Percentiles rank a stretch among this genome's conserved stretches.
Conservation (phyloP, 305 asterid species). For the Fraxinus platypoda region DNA sequence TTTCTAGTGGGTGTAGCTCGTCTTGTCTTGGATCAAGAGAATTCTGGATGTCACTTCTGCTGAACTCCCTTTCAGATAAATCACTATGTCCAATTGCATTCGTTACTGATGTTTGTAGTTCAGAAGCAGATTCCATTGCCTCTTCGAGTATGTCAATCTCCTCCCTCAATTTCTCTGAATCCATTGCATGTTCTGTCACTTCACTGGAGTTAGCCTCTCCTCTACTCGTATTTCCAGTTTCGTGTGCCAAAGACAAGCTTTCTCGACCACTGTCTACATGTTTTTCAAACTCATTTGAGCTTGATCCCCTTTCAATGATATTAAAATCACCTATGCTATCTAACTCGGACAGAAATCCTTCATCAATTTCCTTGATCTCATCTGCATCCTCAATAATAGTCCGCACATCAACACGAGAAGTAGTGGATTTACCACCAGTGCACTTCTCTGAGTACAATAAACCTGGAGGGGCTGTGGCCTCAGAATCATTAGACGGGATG, state of each 20-base stretch:
- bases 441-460: slow-evolving; percentile 20
- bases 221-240: slow-evolving; percentile 29
- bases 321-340: slow-evolving; percentile 81
- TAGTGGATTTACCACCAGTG: slow-evolving; percentile 26
- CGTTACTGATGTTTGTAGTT: slow-evolving; percentile 26
- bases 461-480: slow-evolving; percentile 27
- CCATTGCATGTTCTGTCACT: slow-evolving; percentile 18
- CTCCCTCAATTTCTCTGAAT: slow-evolving; percentile 27
- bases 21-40: slow-evolving; percentile 26
- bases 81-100: slow-evolving; percentile 28
- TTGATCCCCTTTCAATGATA: slow-evolving; percentile 35
- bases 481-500: slow-evolving; percentile 37
- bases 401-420: slow-evolving; percentile 40
- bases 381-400: slow-evolving; percentile 52
- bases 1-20: slow-evolving; percentile 13
- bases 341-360: slow-evolving; percentile 61
- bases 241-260: slow-evolving; percentile 26
- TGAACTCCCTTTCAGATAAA: slow-evolving; percentile 30
- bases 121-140: slow-evolving; percentile 30
- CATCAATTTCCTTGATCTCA: slow-evolving; percentile 71
- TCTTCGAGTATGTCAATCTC: slow-evolving; percentile 32
- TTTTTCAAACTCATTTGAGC: slow-evolving; percentile 35
- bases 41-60: slow-evolving; percentile 25
- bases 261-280: slow-evolving; percentile 31
- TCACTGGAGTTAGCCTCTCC: slow-evolving; percentile 22